Evolutionary conservation across 768 basidiomycete species (phyloP).

Genomic region (Russula brevipes): DNA sequence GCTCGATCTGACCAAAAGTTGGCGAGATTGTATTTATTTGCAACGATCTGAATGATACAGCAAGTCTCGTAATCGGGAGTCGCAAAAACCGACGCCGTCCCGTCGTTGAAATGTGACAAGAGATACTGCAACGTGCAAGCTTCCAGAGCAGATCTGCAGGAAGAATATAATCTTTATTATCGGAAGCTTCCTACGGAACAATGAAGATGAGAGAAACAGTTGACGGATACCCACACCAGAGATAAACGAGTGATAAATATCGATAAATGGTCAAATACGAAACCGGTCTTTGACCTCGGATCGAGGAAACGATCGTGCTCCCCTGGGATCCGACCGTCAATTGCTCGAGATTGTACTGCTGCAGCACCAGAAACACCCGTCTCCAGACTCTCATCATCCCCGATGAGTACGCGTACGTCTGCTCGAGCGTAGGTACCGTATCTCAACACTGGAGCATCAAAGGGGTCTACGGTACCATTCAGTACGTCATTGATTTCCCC

Average conservation of each 20-base stretch:
- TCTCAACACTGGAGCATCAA: constrained; percentile 4
- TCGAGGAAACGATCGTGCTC: constrained; percentile 74
- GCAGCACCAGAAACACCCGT: constrained; percentile 71
- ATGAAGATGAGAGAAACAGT: not conserved
- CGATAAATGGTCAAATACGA: constrained; percentile 79
- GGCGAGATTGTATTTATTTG: constrained; percentile 89
- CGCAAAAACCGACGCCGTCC: constrained; percentile 69
- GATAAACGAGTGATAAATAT: no score
- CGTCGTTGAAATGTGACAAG: constrained; percentile 73
- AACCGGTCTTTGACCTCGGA: constrained; percentile 71
- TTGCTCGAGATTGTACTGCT: constrained; percentile 83
- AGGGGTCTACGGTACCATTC: constrained; percentile 49
- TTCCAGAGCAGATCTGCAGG: constrained; percentile 62
- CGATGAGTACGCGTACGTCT: constrained; percentile 90
- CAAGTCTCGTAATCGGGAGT: constrained; percentile 39
- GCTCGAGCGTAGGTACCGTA: constrained; percentile 16
- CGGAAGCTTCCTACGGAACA: constrained; percentile 62
- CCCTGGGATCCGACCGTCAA: constrained; percentile 61
- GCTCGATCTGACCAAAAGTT: constrained; percentile 76
- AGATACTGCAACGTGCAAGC: constrained; percentile 62
- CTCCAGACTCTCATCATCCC: constrained; percentile 80
- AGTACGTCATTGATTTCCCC: constrained; percentile 97
- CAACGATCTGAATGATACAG: constrained; percentile 79
- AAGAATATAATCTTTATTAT: constrained; percentile 34
- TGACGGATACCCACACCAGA: constrained; percentile 46